Conservation (phyloP, 306 rosid species). For the Quercus parvula region DNA sequence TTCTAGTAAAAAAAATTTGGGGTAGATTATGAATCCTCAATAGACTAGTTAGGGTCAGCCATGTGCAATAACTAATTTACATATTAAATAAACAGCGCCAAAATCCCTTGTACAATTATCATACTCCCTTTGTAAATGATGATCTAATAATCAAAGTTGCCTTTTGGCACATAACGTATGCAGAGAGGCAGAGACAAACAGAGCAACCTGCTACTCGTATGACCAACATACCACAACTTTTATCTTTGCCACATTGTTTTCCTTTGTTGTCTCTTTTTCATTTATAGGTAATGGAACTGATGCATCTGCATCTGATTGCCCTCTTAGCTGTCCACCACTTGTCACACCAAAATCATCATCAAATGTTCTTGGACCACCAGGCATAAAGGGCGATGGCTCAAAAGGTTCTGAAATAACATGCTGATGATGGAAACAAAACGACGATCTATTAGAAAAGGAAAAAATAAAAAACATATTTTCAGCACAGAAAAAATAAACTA, state of each 20-base stretch:
- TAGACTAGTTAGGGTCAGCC: too few relatives aligned
- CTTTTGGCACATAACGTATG: not conserved
- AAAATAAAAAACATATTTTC: not conserved
- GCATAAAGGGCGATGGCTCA: conserved; percentile 90
- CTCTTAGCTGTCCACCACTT: conserved; percentile 54
- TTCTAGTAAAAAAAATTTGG: too few relatives aligned
- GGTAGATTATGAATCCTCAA: too few relatives aligned
- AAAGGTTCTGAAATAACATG: conserved; percentile 85
- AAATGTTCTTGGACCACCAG: conserved; percentile 57
- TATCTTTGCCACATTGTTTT: conserved; percentile 86
- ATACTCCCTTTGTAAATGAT: not conserved
- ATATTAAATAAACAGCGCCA: not conserved
- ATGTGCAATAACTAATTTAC: not conserved
- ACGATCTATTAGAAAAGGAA: not conserved
- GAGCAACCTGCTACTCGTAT: not conserved
- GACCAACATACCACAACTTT: conserved; percentile 91
- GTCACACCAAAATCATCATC: conserved; percentile 58
- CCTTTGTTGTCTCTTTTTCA: conserved; percentile 73
- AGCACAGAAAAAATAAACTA: not conserved
- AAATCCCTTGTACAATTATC: not conserved
- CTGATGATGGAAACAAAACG: conserved; percentile 44
- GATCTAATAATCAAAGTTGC: not conserved
- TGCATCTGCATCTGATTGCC: conserved; percentile 51
- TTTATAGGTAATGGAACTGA: conserved; percentile 40
- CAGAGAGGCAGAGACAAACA: not conserved